Conservation (phyloP, 2,329 filamentous ascomycete genomes). For the Cordyceps javanica region DNA sequence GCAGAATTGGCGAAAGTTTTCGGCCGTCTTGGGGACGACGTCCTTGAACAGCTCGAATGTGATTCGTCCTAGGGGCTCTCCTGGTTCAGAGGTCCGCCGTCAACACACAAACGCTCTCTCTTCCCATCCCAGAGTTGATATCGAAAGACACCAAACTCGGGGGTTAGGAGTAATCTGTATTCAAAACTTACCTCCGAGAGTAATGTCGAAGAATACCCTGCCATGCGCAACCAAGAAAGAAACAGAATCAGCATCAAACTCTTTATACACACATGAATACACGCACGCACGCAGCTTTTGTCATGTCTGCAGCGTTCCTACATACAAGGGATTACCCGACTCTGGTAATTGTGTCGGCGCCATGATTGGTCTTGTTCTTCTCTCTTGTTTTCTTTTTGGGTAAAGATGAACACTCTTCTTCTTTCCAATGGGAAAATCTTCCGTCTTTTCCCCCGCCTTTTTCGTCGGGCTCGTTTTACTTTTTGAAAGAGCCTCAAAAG, state of each 20-base stretch:
- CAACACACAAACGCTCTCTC: too few relatives aligned
- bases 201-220: slow-evolving; percentile 66
- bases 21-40: slow-evolving; percentile 78
- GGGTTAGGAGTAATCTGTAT: too few relatives aligned
- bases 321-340: slow-evolving; percentile 43
- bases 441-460: too few relatives aligned
- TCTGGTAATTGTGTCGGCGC: slow-evolving; percentile 40
- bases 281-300: too few relatives aligned
- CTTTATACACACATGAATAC: background rate
- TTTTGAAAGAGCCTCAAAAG: too few relatives aligned
- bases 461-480: too few relatives aligned
- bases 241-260: background rate
- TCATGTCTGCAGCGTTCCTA: too few relatives aligned
- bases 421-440: background rate
- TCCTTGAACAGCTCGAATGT: slow-evolving; percentile 88
- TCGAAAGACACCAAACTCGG: background rate
- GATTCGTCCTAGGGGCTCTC: slow-evolving; percentile 78
- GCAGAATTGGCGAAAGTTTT: slow-evolving; percentile 97
- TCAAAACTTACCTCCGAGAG: slow-evolving; percentile 65
- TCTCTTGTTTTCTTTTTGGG: too few relatives aligned
- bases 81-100: too few relatives aligned
- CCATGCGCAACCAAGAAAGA: too few relatives aligned
- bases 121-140: too few relatives aligned
- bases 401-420: too few relatives aligned
- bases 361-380: slow-evolving; percentile 30